Evolutionary conservation across 2,329 filamentous ascomycete genomes (phyloP), one percentile per base, ranked within the genome.

Genomic region (Paraphoma chrysanthemicola): DNA sequence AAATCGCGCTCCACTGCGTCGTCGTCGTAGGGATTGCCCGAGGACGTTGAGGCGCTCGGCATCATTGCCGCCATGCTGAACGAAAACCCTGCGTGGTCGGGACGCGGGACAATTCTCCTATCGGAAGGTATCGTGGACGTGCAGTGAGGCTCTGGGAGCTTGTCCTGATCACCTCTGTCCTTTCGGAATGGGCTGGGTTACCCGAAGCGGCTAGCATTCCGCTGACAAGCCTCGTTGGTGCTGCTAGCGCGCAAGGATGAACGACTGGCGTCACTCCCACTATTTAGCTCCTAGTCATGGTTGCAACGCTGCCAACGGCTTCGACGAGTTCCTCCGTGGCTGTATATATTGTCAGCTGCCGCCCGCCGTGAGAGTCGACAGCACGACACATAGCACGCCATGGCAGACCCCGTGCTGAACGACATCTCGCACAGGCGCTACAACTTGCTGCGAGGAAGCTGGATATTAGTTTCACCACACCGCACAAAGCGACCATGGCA

Each of bases 401-500:
- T 83, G 81, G 73, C 79, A 17, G 79, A 83, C 59, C 77, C 78
- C 16, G 78, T 83, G 52, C 88, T 99, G 48, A 89, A 98, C 82
- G 94, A 99, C 77, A 98, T 76, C 60, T 99, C 95, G 42, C 95
- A 99, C 76, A 86, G 95, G 70, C 90, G 95, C 75, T 98, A 90
- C 78, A 99, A 99, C 76, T 91, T 92, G 51, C 84, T 99, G 60
- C 90, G 91, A 64, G 93, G 92, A 59, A 92, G 90, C 60, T 96
- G 93, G 90, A 85, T 99, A 58, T 86, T 99, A 38, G 95, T 99
- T 12, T 98, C 95, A 14, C 95, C 95, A 59, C 95, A 99, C 78
- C 85, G 95, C 53, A 98, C 93, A 51, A 98, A 98, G 85, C 86
- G 95, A 63, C 95, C 95, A 71, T 99, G 95, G 95, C 95, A 97